phyloP scores from a whole-genome alignment of 495 filamentous ascomycete species.

The Hypoxylon perforatum region DNA sequence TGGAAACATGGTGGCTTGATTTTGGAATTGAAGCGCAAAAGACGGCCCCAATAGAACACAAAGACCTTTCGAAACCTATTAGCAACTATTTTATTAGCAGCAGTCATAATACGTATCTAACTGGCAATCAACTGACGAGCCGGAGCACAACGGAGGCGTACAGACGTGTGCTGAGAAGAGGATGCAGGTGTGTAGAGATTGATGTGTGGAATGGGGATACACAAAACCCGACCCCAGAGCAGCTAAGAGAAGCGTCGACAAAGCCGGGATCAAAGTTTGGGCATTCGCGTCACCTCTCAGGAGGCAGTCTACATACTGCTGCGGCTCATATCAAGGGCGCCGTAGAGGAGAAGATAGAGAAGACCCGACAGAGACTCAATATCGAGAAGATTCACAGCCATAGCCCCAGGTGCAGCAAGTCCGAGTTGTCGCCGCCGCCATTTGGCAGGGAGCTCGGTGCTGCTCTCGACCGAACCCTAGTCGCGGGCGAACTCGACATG shows the following conservation, averaged over 20 bases:
- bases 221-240: constrained; percentile 31
- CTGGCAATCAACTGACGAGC: constrained; percentile 86
- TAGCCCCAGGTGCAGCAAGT: constrained; percentile 52
- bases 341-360: constrained; percentile 50
- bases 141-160: constrained; percentile 84
- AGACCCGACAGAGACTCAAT: constrained; percentile 39
- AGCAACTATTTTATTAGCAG: constrained; percentile 92
- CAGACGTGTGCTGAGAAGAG: constrained; percentile 72
- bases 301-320: constrained; percentile 43
- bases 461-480: constrained; percentile 6
- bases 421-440: constrained; percentile 26
- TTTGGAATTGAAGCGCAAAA: constrained; percentile 50
- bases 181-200: constrained; percentile 93
- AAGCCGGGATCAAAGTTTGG: constrained; percentile 29
- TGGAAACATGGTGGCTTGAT: constrained; percentile 52
- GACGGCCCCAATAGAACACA: constrained; percentile 34
- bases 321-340: constrained; percentile 50
- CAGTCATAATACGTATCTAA: constrained; percentile 94
- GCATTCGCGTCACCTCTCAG: constrained; percentile 52
- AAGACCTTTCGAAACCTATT: constrained; percentile 65
- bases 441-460: constrained; percentile 26
- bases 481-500: constrained; percentile 9
- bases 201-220: constrained; percentile 91
- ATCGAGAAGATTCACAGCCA: constrained; percentile 45
- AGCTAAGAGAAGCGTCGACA: constrained; percentile 25